Evolutionary conservation across 306 rosid genomes (phyloP).

Genomic region (Gillenia trifoliata): DNA sequence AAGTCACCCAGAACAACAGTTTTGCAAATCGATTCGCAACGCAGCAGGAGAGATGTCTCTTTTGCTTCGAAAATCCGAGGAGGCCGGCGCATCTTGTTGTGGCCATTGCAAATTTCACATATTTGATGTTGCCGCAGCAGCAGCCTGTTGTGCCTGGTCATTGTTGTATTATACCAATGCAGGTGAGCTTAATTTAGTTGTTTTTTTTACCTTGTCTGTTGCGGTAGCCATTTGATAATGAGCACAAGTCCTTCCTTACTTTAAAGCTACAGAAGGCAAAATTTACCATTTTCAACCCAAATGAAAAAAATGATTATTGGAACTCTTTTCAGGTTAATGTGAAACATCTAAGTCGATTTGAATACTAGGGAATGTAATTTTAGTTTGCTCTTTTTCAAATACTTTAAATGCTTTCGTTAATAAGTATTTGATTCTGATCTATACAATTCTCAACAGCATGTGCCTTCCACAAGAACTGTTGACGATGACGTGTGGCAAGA

Average conservation of each 20-base stretch:
- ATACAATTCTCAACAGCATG: conserved; percentile 53
- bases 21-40: conserved; percentile 41
- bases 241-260: neutral
- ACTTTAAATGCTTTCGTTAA: neutral
- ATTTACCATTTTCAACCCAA: neutral
- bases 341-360: neutral
- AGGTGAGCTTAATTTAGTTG: conserved; percentile 42
- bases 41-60: conserved; percentile 75
- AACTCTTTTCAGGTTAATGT: neutral
- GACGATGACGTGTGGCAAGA: conserved; percentile 80
- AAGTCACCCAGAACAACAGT: conserved; percentile 35
- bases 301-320: neutral
- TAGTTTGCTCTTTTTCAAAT: neutral
- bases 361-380: neutral
- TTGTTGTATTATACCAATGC: conserved; percentile 86
- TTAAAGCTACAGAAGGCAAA: neutral
- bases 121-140: conserved; percentile 85
- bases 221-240: neutral
- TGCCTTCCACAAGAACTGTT: conserved; percentile 66
- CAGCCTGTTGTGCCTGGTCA: conserved; percentile 84
- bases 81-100: conserved; percentile 80
- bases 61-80: conserved; percentile 77
- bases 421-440: neutral
- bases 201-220: conserved; percentile 2
- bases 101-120: conserved; percentile 70